Evolutionary conservation across 2,329 filamentous ascomycete genomes (phyloP).

Genomic region (Fusarium cyanostomum): DNA sequence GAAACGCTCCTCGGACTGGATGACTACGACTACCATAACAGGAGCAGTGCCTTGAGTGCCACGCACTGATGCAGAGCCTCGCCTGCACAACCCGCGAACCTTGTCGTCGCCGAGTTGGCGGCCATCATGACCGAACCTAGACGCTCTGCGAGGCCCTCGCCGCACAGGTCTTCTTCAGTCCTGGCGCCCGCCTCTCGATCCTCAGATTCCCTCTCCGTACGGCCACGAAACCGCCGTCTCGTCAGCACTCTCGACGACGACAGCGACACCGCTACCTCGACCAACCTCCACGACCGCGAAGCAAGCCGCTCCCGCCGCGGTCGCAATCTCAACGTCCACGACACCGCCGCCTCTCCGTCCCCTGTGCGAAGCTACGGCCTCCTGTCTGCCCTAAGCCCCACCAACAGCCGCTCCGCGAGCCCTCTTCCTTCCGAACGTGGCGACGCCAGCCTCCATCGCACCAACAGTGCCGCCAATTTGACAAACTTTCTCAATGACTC

Average conservation of each 20-base stretch:
- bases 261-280: slow-evolving; percentile 32
- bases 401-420: slow-evolving; percentile 57
- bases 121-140: slow-evolving; percentile 50
- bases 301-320: slow-evolving; percentile 31
- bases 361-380: slow-evolving; percentile 49
- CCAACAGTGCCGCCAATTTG: slow-evolving; percentile 50
- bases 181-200: slow-evolving; percentile 54
- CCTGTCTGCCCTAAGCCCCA: slow-evolving; percentile 48
- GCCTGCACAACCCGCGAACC: slow-evolving; percentile 41
- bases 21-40: slow-evolving; percentile 28
- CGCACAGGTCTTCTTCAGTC: slow-evolving; percentile 58
- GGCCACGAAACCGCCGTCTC: slow-evolving; percentile 62
- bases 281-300: slow-evolving; percentile 21
- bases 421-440: slow-evolving; percentile 58
- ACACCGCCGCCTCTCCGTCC: slow-evolving; percentile 35
- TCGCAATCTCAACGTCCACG: slow-evolving; percentile 31
- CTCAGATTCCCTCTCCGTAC: slow-evolving; percentile 52
- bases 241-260: slow-evolving; percentile 46
- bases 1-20: slow-evolving; percentile 21
- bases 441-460: slow-evolving; percentile 41
- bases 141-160: slow-evolving; percentile 45
- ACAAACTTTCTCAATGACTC: slow-evolving; percentile 59
- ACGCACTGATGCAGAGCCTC: slow-evolving; percentile 48
- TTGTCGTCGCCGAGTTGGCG: slow-evolving; percentile 47
- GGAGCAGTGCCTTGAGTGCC: slow-evolving; percentile 32